Percentiles rank a stretch among this genome's conserved stretches.
These are phyloP conservation scores for Fraxinus angustifolia DNA, from an alignment of 305 asterid genomes.

Conservation along the genomic window DNA sequence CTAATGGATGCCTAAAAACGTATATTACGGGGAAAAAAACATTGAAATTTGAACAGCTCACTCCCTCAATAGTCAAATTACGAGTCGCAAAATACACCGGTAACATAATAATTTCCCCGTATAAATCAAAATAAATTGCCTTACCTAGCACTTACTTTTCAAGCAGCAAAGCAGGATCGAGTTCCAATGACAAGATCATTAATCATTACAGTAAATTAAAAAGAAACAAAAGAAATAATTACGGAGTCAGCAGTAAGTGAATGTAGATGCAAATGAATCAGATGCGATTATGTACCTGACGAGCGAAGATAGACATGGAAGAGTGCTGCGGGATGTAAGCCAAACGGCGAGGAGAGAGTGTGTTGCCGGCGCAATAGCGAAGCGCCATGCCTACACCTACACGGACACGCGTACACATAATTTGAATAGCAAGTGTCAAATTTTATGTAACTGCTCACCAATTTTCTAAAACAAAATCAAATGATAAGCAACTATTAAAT, in stretches of 20 bases:
- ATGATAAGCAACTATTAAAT: neutral
- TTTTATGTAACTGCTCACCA: neutral
- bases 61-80: conserved; percentile 5
- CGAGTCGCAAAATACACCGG: neutral
- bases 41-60: neutral
- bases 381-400: conserved; percentile 27
- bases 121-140: neutral
- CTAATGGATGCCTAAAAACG: neutral
- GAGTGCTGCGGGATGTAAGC: conserved; percentile 19
- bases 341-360: conserved; percentile 27
- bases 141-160: conserved; percentile 2
- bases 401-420: conserved; percentile 36
- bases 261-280: neutral
- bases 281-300: conserved; percentile 33
- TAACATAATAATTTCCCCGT: neutral
- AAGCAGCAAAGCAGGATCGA: neutral
- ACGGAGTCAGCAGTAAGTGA: neutral
- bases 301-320: conserved; percentile 20
- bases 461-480: neutral
- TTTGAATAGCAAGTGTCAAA: conserved; percentile 30
- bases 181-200: neutral
- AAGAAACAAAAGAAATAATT: neutral
- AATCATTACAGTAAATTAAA: neutral
- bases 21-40: neutral
- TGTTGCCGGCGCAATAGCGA: conserved; percentile 28